A percentile compares a stretch with the other conserved stretches of the same genome.
These are phyloP conservation scores for Xylaria grammica DNA, from an alignment of 495 filamentous ascomycete species.

Conservation along the genomic window DNA sequence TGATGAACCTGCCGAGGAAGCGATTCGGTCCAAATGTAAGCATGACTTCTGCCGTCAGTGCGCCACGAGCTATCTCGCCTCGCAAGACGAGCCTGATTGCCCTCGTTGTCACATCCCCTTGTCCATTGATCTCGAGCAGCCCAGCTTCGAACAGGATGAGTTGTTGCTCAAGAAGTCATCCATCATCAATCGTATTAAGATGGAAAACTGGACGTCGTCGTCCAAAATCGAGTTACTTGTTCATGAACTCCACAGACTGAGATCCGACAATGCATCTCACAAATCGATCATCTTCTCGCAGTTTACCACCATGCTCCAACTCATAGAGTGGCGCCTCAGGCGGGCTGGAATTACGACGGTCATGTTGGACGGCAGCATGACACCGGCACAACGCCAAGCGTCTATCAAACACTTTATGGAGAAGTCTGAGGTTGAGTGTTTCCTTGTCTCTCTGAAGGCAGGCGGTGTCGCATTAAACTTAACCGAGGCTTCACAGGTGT, in stretches of 20 bases:
- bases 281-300: conserved; percentile 98
- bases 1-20: conserved; percentile 93
- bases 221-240: conserved; percentile 97
- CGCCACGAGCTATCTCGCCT: conserved; percentile 80
- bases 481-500: conserved; percentile 90
- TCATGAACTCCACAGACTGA: conserved; percentile 86
- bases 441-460: conserved; percentile 92
- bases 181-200: conserved; percentile 96
- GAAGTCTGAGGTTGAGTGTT: conserved; percentile 88
- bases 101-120: conserved; percentile 90
- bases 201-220: conserved; percentile 96
- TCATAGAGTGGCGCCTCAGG: conserved; percentile 94
- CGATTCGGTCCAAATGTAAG: conserved; percentile 86
- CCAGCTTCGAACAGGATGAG: conserved; percentile 88
- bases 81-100: conserved; percentile 79
- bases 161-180: conserved; percentile 84
- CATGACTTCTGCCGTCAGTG: conserved; percentile 96
- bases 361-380: conserved; percentile 97
- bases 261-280: conserved; percentile 86
- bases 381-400: conserved; percentile 85
- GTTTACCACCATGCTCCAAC: conserved; percentile 96
- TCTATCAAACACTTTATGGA: conserved; percentile 95
- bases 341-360: conserved; percentile 96
- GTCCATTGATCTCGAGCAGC: conserved; percentile 89
- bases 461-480: conserved; percentile 95